A percentile compares a stretch with the other conserved stretches of the same genome.
phyloP scores from a whole-genome alignment of 768 basidiomycete genomes.

The Macrocybe gigantea region DNA sequence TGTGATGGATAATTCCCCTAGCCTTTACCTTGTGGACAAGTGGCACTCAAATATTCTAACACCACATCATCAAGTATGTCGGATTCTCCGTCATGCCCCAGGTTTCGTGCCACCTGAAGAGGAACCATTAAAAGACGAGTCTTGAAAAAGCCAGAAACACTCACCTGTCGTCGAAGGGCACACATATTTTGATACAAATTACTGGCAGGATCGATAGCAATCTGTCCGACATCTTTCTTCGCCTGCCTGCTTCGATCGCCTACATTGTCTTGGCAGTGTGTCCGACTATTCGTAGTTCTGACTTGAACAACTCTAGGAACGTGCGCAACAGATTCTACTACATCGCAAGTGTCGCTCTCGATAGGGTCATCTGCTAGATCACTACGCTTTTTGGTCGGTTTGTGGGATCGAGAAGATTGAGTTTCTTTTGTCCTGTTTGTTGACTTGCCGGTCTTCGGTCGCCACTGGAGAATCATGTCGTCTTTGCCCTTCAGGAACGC shows the following conservation, averaged over 20 bases:
- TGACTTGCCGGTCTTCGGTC: constrained; percentile 22
- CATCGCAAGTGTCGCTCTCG: constrained; percentile 18
- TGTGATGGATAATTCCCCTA: background rate
- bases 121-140: no score
- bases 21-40: constrained; percentile 33
- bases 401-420: constrained; percentile 6
- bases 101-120: constrained; percentile 6
- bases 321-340: constrained; percentile 16
- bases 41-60: constrained; percentile 29
- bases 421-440: background rate
- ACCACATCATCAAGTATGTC: constrained; percentile 29
- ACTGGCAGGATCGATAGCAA: constrained; percentile 9
- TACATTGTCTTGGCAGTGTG: background rate
- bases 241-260: background rate
- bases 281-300: no score
- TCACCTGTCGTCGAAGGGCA: constrained; percentile 15
- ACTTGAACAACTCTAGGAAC: constrained; percentile 24
- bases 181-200: constrained; percentile 19
- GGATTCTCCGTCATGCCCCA: constrained; percentile 14
- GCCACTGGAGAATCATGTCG: constrained; percentile 24
- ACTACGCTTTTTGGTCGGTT: constrained; percentile 11
- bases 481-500: constrained; percentile 18
- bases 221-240: constrained; percentile 1
- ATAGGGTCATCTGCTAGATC: constrained; percentile 14
- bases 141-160: constrained; percentile 10